These are phyloP conservation scores for Arthrobotrys iridis DNA, from an alignment of 2,329 filamentous ascomycete genomes.

Conservation along the genomic window DNA sequence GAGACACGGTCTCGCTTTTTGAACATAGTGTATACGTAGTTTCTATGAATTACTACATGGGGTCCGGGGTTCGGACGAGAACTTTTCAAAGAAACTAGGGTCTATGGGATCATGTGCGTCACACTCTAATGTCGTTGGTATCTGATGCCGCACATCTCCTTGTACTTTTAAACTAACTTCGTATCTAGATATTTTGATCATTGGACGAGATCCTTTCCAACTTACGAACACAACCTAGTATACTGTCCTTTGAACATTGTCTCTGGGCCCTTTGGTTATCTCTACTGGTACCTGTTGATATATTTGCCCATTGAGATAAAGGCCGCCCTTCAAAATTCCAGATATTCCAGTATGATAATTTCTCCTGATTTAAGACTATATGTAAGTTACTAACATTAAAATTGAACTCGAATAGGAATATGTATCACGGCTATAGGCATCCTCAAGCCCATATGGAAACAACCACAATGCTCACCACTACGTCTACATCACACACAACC, in stretches of 20 bases:
- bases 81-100: background rate
- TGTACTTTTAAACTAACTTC: no score
- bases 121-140: background rate
- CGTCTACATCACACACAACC: background rate
- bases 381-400: background rate
- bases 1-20: background rate
- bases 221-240: background rate
- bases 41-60: background rate
- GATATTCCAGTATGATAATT: background rate
- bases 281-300: background rate
- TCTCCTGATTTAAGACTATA: background rate
- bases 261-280: background rate
- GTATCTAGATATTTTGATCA: no score
- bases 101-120: background rate
- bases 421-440: constrained; percentile 13
- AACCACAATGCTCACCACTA: background rate
- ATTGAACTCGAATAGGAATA: background rate
- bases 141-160: no score
- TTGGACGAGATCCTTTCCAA: no score
- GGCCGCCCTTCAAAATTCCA: background rate
- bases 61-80: background rate
- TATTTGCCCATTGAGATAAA: background rate
- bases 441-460: constrained; percentile 13
- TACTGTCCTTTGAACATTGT: background rate
- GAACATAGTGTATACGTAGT: background rate